Base-by-base conservation (phyloP, 2,329 filamentous ascomycete genomes). In the Trichoderma guizhouense region DNA sequence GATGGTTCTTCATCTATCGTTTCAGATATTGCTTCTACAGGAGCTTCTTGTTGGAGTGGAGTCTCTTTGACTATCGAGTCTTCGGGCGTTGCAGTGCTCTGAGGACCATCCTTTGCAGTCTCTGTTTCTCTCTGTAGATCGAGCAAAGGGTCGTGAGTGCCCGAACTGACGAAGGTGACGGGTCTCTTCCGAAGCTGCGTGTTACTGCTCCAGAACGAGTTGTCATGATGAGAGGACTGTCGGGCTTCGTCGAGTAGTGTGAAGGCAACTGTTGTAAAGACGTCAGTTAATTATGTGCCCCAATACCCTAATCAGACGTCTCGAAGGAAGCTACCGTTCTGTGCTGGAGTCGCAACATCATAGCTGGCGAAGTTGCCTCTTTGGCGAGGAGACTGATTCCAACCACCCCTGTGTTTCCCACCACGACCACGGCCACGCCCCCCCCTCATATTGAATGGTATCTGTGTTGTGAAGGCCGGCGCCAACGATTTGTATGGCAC, bases 141-240 rank as follows among this genome's bases (percentile, higher is more conserved):
- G 8, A 57, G 24, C 24, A 88, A 78, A 5, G 87, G 87, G 57
- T 88, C 82, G 62, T 84, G 84, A 55, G 82, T 76, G 6, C 87
- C 88, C n/a, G 84, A 84, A 72, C 86, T 89, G 61, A 88, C 79
- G 71, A 90, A 90, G 0, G 73, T 73, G 5, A 90, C 82, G 1
- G 88, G 87, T 55, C 82, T 83, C 57, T 82, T 79, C 69, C 88
- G 82, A 11, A 90, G 79, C 70, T 69, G 55, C 14, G n/a, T 34
- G 14, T 81, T 82, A 36, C 76, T 74, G 18, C 78, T 80, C 81
- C 81, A 83, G n/a, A 75, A 75, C 0, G 81, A 81, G 39, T 82
- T 81, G 64, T 85, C 84, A 67, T 85, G 84, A 30, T 79, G 80
- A 24, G 82, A 82, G 2, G 86, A 88, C 72, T 86, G 83, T 68